Base-by-base conservation (phyloP, 2,329 filamentous ascomycete species). In the Daldinia sp. region DNA sequence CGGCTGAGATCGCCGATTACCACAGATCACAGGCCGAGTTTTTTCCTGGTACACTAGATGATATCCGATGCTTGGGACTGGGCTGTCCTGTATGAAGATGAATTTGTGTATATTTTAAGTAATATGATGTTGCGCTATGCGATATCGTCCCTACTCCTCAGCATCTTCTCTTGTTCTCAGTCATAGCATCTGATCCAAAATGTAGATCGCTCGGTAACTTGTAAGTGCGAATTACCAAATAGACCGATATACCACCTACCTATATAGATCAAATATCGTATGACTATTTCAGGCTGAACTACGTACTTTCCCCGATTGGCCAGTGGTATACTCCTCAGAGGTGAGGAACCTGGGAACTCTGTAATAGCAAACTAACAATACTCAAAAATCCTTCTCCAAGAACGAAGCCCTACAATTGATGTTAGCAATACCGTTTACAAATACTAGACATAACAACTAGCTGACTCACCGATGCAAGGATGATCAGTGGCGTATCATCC, bases 361-460 rank as follows among this genome's bases (percentile, higher is more conserved):
- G 93, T 76, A 99, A 82, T 7, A 92, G 82, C 62, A 99, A 81
- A 78, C 98, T 98, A 28, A 96, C 86, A 75, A 99, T 97, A 77
- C 94, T 98, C 71, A 97, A 83, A 71, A 98, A 89, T 0, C 95
- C 95, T 79, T 98, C 95, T 0, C 95, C 94, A 6, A 99, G 84
- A 71, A 99, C 98, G 68, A 98, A 89, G 0, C 96, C 96, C 86
- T 89, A 44, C 18, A 23, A 5, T 63, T 15, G 6, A 41, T 33
- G 37, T 70, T 23, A 74, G 62, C 59, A 18, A 53, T 48, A 37
- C 10, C 35, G n/a, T 54, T 10, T 26, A 48, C 7, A 23, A 12
- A 37, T 7, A 10, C 5, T 26, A 26, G 2, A 23, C 4, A 26
- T n/a, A 2, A 39, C 48, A 6, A 15, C n/a, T 9, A 30, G 37